Conservation (phyloP, 2,329 filamentous ascomycete genomes). For the Fusarium domesticum region DNA sequence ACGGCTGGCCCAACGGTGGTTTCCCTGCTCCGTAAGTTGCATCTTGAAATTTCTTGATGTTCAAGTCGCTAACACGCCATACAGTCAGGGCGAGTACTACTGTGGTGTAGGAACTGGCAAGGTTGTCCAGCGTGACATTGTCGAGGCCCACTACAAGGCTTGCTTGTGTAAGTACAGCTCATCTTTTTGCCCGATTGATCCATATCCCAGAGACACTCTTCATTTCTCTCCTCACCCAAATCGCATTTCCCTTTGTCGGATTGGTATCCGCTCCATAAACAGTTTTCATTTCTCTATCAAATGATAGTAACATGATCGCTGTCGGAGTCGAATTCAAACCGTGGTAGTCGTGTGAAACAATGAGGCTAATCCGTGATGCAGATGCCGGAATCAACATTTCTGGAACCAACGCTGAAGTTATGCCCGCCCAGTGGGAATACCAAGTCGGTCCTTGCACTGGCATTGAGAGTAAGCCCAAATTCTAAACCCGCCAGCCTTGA, state of each 20-base stretch:
- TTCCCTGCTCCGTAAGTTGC: conserved; percentile 69
- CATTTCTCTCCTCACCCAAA: no score
- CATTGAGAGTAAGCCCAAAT: conserved; percentile 65
- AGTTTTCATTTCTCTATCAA: background rate
- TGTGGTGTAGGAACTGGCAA: conserved; percentile 96
- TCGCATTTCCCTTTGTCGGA: no score
- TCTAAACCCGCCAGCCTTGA: background rate
- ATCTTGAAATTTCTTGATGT: background rate
- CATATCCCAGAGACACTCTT: background rate
- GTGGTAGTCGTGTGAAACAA: background rate
- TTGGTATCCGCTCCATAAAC: no score
- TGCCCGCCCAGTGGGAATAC: conserved; percentile 98
- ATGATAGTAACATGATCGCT: background rate
- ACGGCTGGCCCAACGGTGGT: conserved; percentile 67
- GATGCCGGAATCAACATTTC: conserved; percentile 87
- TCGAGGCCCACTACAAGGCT: conserved; percentile 63
- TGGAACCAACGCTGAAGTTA: conserved; percentile 98
- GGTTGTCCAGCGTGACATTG: conserved; percentile 96
- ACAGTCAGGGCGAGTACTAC: conserved; percentile 44
- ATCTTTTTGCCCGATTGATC: background rate
- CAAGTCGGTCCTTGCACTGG: conserved; percentile 88
- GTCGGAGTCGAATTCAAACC: background rate
- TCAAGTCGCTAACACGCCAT: conserved; percentile 12
- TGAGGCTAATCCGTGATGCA: conserved; percentile 8
- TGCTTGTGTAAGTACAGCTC: conserved; percentile 60